Evolutionary conservation across 176 grass and related monocot genomes (phyloP).

Genomic region (Paspalum notatum): DNA sequence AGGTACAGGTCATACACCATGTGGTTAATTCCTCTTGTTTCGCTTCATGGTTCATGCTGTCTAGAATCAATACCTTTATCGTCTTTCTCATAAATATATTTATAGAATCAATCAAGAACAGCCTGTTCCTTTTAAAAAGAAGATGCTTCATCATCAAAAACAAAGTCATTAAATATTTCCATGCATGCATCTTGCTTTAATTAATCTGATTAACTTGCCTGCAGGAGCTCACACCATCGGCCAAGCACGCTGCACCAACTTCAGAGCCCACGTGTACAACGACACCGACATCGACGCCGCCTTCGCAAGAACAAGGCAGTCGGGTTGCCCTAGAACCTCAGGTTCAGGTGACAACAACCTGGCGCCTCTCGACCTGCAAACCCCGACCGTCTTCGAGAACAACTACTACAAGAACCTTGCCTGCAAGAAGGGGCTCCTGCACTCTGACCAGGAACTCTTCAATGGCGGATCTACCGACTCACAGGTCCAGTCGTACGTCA

Average conservation of each 20-base stretch:
- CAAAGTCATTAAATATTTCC: no score
- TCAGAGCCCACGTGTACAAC: slow-evolving; percentile 69
- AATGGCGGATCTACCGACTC: slow-evolving; percentile 43
- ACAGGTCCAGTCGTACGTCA: slow-evolving; percentile 36
- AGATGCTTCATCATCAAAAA: no score
- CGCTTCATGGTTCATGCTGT: no score
- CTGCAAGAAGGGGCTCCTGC: slow-evolving; percentile 43
- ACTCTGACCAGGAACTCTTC: slow-evolving; percentile 81
- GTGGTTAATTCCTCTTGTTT: no score
- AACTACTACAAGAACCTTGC: slow-evolving; percentile 60
- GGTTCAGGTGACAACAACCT: slow-evolving; percentile 64
- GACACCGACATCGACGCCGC: slow-evolving; percentile 59
- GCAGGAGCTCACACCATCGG: slow-evolving; percentile 82
- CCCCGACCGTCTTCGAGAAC: slow-evolving; percentile 56
- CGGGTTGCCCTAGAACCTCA: slow-evolving; percentile 28
- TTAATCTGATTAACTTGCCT: no score
- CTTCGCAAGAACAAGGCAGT: slow-evolving; percentile 39
- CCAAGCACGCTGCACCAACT: slow-evolving; percentile 61
- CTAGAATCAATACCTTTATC: no score
- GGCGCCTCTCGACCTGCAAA: slow-evolving; percentile 60
- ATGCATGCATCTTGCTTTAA: no score
- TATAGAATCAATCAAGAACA: no score
- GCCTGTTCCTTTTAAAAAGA: no score
- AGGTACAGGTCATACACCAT: no score
- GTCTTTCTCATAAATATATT: no score